Evolutionary conservation across 169 alveolate genomes (phyloP).

Genomic region (Plasmodium malariae): DNA sequence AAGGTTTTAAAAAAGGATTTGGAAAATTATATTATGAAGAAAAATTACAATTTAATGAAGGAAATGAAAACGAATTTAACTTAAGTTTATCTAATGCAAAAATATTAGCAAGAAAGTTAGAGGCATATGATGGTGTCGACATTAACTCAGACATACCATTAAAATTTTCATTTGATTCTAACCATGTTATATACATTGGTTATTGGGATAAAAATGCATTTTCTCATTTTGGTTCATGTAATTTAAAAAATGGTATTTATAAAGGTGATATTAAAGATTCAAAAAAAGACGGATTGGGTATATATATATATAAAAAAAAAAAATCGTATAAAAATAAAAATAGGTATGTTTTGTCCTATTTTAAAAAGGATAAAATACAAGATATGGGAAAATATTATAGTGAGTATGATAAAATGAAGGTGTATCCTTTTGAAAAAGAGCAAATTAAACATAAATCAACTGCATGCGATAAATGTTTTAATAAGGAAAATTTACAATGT

Average conservation of each 20-base stretch:
- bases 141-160: conserved; percentile 56
- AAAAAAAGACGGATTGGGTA: conserved; percentile 74
- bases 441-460: conserved; percentile 38
- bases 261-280: conserved; percentile 75
- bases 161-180: conserved; percentile 46
- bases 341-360: conserved; percentile 75
- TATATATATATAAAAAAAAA: conserved; percentile 70
- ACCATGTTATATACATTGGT: conserved; percentile 58
- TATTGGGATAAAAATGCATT: conserved; percentile 58
- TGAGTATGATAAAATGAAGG: conserved; percentile 71
- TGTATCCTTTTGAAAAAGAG: conserved; percentile 59
- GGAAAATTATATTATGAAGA: conserved; percentile 77
- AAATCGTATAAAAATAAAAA: conserved; percentile 74
- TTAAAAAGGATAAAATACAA: conserved; percentile 58
- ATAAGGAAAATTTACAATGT: conserved; percentile 16
- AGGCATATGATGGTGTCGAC: conserved; percentile 55
- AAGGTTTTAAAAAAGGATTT: conserved; percentile 73
- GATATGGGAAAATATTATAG: conserved; percentile 72
- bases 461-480: conserved; percentile 26
- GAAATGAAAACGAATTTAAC: conserved; percentile 37
- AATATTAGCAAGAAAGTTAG: conserved; percentile 59
- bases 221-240: conserved; percentile 74
- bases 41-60: conserved; percentile 36
- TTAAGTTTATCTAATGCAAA: conserved; percentile 62
- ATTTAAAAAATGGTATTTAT: conserved; percentile 73